These are phyloP conservation scores for Anthracocystis panici-leucophaei DNA, from an alignment of 1,284 basidiomycete genomes.

Conservation along the genomic window DNA sequence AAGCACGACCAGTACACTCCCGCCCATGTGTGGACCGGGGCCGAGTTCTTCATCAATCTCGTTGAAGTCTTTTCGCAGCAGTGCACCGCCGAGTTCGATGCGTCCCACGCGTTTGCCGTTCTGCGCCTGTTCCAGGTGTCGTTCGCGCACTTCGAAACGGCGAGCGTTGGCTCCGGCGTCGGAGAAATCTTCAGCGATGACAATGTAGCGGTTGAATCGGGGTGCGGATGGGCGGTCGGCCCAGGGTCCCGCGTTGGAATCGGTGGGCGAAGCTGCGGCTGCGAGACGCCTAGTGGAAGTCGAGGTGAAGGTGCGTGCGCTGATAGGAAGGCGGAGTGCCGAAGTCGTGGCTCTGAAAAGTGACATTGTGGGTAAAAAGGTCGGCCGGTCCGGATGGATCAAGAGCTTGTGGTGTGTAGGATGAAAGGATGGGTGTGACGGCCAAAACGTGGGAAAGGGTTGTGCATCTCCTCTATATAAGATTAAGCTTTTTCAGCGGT, in stretches of 20 bases:
- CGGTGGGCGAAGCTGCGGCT: constrained; percentile 3
- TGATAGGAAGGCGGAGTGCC: neutral
- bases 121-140: constrained; percentile 52
- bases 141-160: constrained; percentile 56
- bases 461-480: too few species aligned
- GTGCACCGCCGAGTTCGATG: constrained; percentile 56
- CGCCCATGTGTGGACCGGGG: constrained; percentile 44
- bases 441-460: neutral
- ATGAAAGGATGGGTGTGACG: neutral
- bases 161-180: constrained; percentile 51
- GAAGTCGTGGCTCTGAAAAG: constrained; percentile 8
- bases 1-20: constrained; percentile 51
- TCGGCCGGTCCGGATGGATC: neutral
- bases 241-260: constrained; percentile 33
- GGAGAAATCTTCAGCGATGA: constrained; percentile 50
- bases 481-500: too few species aligned
- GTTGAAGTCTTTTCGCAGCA: constrained; percentile 51
- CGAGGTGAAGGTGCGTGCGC: constrained; percentile 13
- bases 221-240: constrained; percentile 25
- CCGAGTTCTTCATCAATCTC: constrained; percentile 48
- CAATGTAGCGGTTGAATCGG: constrained; percentile 52
- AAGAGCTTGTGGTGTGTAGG: neutral
- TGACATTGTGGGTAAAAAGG: constrained; percentile 13
- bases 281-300: constrained; percentile 11
- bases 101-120: constrained; percentile 50